phyloP scores from a whole-genome alignment of 345 rosid species.

The Murraya paniculata region DNA sequence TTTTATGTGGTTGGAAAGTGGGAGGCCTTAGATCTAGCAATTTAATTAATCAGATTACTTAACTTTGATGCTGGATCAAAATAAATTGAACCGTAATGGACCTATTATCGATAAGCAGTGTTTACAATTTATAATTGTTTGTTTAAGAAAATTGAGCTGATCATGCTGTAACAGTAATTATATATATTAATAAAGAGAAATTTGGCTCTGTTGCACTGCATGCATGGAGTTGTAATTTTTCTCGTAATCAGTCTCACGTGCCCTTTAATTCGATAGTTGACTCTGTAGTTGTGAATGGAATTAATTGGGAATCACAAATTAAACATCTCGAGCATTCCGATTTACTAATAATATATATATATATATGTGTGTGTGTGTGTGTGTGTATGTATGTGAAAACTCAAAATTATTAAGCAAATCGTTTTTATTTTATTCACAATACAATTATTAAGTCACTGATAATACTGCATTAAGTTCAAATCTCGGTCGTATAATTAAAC shows the following conservation, averaged over 20 bases:
- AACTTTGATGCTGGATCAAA: neutral
- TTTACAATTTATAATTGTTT: no score
- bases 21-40: slow-evolving; percentile 23
- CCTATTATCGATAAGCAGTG: neutral
- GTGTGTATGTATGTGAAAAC: neutral
- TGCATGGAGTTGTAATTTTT: neutral
- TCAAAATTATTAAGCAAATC: no score
- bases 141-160: no score
- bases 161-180: no score
- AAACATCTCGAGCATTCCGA: neutral
- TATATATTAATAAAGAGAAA: no score
- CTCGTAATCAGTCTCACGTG: slow-evolving; percentile 26
- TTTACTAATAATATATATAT: no score
- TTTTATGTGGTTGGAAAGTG: slow-evolving; percentile 24
- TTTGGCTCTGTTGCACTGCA: neutral
- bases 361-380: no score
- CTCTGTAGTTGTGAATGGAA: slow-evolving; percentile 21
- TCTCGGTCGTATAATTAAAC: neutral
- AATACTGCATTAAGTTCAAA: neutral
- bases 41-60: neutral
- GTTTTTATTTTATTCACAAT: neutral
- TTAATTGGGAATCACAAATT: slow-evolving; percentile 20
- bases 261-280: slow-evolving; percentile 27
- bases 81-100: neutral
- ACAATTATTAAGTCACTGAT: neutral